Base-by-base conservation (phyloP, 2,329 filamentous ascomycete genomes). In the Paraphoma chrysanthemicola region DNA sequence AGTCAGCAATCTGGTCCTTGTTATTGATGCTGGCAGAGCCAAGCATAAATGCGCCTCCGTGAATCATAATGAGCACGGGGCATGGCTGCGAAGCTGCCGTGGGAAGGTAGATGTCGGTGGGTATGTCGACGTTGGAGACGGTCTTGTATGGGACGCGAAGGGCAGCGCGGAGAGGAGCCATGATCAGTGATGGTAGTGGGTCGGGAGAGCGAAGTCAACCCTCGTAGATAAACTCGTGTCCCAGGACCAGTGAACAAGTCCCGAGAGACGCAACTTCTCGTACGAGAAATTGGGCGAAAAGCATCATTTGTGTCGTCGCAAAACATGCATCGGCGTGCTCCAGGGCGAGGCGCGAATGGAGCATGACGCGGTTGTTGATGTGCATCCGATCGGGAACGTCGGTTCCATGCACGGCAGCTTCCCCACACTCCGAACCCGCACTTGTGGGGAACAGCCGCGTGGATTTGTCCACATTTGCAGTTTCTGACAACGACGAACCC, bases 31-130 rank as follows among this genome's bases (percentile, higher is more conserved):
- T 17, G 39, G 54, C 48, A 23, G 49, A 42, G 10, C 62, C 62
- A 9, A 64, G 54, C 62, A 62, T 62, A 38, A 64, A 64, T 1
- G 57, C 59, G 10, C 59, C 62, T 28, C 62, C 62, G 30, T 64
- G 59, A 8, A 64, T 57, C 53, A 60, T 62, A 41, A 64, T 53
- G 30, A 62, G 44, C 5, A 56, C 48, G 1, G 54, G 54, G 5
- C 45, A 51, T 16, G 49, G 18, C 10, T 39, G 39, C 0, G 47
- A 31, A 1, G 23, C 38, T 9, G 28, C n/a, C 6, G 53, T 16
- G n/a, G 49, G 56, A 1, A 59, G 14, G 33, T 60, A 64, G 28
- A 64, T 44, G 33, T 64, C 62, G 3, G 56, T 59, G 8, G 59
- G 59, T 5, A 64, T 57, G 2, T 57, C 52, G 10, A 54, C 38